Percentiles rank a stretch among this genome's conserved stretches.
These are phyloP conservation scores for Coemansia furcata DNA, from an alignment of 192 early-diverging fungal genomes.

Conservation along the genomic window DNA sequence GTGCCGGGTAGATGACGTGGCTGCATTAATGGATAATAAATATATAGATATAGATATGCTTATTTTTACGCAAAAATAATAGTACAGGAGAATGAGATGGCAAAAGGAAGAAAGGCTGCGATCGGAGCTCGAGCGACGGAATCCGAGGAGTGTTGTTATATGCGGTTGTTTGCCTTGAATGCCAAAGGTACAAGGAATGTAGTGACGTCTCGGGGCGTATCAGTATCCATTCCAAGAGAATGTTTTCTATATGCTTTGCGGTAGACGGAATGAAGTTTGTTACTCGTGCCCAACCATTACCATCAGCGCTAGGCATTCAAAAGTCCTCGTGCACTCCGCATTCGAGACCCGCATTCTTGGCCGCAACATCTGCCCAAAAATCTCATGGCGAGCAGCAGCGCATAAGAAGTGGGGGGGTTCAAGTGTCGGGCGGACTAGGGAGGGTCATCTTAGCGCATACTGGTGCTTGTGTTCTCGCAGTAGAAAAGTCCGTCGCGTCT, in stretches of 20 bases:
- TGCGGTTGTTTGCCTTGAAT: neutral
- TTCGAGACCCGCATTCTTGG: neutral
- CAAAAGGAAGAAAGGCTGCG: neutral
- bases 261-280: slow-evolving; percentile 4
- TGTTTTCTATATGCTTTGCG: slow-evolving; percentile 3
- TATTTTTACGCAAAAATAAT: neutral
- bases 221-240: neutral
- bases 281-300: neutral
- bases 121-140: neutral
- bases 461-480: slow-evolving; percentile 1
- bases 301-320: neutral
- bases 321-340: neutral
- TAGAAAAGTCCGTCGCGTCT: neutral
- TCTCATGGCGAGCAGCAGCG: neutral
- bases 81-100: neutral
- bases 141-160: neutral
- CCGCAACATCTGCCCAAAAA: neutral
- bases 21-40: slow-evolving; percentile 7
- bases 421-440: neutral
- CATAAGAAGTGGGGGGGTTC: neutral
- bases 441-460: neutral
- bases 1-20: neutral
- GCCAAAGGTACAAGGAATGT: neutral
- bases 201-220: neutral
- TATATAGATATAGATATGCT: neutral